Conservation (phyloP, 176 grass and related monocot genomes). For the Aegilops bicornis region DNA sequence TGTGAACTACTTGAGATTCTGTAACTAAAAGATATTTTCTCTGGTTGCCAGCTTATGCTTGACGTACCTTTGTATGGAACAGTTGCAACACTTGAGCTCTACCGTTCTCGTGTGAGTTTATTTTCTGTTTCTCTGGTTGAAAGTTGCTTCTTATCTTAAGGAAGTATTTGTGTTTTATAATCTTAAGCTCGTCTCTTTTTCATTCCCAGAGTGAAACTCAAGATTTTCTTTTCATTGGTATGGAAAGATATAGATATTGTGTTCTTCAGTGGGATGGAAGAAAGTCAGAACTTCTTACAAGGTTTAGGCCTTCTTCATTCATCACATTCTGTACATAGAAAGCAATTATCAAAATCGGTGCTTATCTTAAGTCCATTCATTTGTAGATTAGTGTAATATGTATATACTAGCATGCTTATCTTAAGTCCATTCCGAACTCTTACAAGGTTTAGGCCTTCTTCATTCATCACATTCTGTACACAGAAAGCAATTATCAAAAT, state of each 20-base stretch:
- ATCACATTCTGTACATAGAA: constrained; percentile 2
- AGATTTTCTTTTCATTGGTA: constrained; percentile 89
- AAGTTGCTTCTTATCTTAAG: neutral
- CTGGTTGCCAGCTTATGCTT: constrained; percentile 71
- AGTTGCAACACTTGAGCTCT: constrained; percentile 85
- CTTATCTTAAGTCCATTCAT: neutral
- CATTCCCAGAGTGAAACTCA: constrained; percentile 67
- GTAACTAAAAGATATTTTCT: neutral
- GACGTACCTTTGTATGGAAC: constrained; percentile 85
- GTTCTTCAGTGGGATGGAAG: constrained; percentile 90
- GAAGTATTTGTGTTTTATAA: constrained; percentile 5
- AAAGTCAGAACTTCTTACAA: constrained; percentile 80
- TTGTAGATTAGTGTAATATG: neutral
- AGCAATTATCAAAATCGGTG: neutral
- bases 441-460: too few species aligned
- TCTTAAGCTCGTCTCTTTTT: neutral
- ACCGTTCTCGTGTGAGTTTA: constrained; percentile 66
- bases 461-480: too few species aligned
- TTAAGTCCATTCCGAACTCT: too few species aligned
- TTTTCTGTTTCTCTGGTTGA: constrained; percentile 10
- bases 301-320: constrained; percentile 39
- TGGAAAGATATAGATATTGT: constrained; percentile 89
- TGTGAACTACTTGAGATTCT: too few species aligned
- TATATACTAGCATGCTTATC: neutral
- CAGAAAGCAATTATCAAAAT: too few species aligned